phyloP scores from a whole-genome alignment of 495 filamentous ascomycete species.

The Trichoderma virens region DNA sequence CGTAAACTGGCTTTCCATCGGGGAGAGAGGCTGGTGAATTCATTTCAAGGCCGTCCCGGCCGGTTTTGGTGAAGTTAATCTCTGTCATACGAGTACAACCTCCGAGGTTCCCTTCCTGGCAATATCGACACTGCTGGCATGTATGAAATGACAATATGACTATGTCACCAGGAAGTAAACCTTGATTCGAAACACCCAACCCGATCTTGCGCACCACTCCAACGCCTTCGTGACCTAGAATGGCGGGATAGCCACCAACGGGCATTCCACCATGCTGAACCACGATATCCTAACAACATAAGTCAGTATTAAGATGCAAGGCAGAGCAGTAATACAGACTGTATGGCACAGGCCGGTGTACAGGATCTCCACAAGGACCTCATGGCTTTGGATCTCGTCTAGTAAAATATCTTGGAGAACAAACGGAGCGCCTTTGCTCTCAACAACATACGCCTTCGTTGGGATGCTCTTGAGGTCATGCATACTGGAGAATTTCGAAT shows the following conservation, averaged over 20 bases:
- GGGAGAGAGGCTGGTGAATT: background rate
- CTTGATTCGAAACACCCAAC: background rate
- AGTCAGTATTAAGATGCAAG: background rate
- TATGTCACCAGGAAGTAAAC: background rate
- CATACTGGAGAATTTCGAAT: too few species aligned
- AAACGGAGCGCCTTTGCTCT: background rate
- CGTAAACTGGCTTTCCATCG: background rate
- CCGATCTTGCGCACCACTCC: background rate
- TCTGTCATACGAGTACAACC: background rate
- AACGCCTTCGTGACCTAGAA: background rate
- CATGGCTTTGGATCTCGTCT: background rate
- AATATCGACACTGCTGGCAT: background rate
- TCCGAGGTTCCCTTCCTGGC: background rate
- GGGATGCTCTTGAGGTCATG: too few species aligned
- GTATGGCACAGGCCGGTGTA: background rate
- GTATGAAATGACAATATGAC: background rate
- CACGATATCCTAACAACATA: background rate
- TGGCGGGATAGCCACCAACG: background rate
- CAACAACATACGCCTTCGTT: background rate
- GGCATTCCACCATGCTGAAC: background rate
- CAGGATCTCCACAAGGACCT: background rate
- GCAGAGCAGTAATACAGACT: background rate
- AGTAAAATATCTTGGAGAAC: background rate
- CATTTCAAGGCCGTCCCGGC: background rate
- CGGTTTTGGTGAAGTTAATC: background rate